Evolutionary conservation across 768 basidiomycete genomes (phyloP).

Genomic region (Epithele typhae): DNA sequence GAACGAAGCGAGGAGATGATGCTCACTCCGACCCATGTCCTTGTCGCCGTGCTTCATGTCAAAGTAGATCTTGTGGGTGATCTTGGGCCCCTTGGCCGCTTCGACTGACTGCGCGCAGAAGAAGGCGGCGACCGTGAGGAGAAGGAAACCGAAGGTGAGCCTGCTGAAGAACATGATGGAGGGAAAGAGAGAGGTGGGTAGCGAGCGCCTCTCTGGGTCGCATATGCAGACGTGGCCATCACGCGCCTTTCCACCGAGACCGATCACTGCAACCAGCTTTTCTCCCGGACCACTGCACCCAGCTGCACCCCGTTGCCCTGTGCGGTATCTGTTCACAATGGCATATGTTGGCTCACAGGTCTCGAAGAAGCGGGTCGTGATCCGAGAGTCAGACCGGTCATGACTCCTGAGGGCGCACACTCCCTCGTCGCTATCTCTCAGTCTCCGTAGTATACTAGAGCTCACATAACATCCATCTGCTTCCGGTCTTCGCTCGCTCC

Average conservation of each 20-base stretch:
- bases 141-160: conserved; percentile 54
- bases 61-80: conserved; percentile 93
- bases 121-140: conserved; percentile 61
- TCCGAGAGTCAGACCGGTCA: too few species aligned
- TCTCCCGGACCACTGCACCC: too few species aligned
- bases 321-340: too few species aligned
- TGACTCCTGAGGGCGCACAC: too few species aligned
- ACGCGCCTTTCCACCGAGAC: neutral
- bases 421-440: too few species aligned
- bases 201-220: neutral
- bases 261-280: too few species aligned
- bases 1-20: neutral
- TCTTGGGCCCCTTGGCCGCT: conserved; percentile 81
- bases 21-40: conserved; percentile 74
- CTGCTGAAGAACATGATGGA: conserved; percentile 54
- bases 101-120: conserved; percentile 71
- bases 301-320: too few species aligned
- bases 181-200: conserved; percentile 17
- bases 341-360: too few species aligned
- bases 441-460: too few species aligned
- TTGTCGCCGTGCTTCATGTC: conserved; percentile 92
- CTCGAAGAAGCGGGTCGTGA: too few species aligned
- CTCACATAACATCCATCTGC: too few species aligned
- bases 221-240: conserved; percentile 15
- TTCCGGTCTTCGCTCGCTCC: too few species aligned